Conservation (phyloP, 2,329 filamentous ascomycete species). For the Diaporthe australafricana region DNA sequence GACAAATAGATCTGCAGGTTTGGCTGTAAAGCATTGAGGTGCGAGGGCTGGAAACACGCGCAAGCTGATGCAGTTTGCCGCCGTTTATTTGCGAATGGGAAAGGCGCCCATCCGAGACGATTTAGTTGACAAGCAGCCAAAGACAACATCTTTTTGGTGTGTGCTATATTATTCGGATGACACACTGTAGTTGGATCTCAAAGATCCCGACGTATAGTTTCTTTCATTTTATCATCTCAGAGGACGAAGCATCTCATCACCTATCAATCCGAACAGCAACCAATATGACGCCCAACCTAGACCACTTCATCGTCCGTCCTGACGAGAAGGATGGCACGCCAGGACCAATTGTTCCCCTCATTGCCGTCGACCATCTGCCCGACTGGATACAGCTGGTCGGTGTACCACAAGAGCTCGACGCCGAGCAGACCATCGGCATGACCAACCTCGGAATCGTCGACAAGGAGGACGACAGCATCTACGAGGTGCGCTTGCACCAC, state of each 20-base stretch:
- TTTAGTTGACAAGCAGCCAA: slow-evolving; percentile 1
- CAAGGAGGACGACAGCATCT: slow-evolving; percentile 40
- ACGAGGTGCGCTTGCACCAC: slow-evolving; percentile 43
- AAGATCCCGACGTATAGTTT: neutral
- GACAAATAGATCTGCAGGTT: neutral
- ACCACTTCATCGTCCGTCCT: slow-evolving; percentile 59
- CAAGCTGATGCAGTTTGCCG: slow-evolving; percentile 18
- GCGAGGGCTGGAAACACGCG: slow-evolving; percentile 6
- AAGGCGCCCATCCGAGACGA: neutral
- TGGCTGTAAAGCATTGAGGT: neutral
- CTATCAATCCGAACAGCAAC: neutral
- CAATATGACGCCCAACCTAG: slow-evolving; percentile 44
- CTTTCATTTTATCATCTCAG: neutral
- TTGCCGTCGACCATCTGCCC: slow-evolving; percentile 65
- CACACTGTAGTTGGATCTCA: neutral
- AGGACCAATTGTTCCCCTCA: slow-evolving; percentile 60
- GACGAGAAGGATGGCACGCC: slow-evolving; percentile 43
- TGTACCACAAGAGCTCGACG: slow-evolving; percentile 54
- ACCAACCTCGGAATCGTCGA: slow-evolving; percentile 50
- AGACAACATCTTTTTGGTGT: neutral
- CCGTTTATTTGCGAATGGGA: neutral
- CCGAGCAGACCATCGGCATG: slow-evolving; percentile 53
- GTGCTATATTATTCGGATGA: neutral
- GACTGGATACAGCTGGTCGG: slow-evolving; percentile 56
- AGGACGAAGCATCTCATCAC: neutral